Base-by-base conservation (phyloP, 1,284 basidiomycete species). In the Leccinum variabile region DNA sequence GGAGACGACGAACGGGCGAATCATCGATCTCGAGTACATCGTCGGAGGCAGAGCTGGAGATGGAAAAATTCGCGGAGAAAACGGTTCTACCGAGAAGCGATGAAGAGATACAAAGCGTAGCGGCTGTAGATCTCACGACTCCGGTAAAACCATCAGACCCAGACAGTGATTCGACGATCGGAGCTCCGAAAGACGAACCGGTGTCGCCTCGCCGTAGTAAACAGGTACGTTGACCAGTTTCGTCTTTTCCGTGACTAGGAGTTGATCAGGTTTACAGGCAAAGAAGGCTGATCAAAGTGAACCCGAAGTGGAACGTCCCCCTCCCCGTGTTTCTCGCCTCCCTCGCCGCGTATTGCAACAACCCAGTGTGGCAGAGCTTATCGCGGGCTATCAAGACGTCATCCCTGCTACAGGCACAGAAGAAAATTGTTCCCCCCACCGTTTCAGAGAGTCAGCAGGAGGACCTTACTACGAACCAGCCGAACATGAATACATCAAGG, bases 101-200 rank as follows among this genome's bases (percentile, higher is more conserved):
- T 39, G 63, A 62, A 13, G 69, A 72, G 39, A 54, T 44, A 52
- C 37, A 63, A n/a, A 53, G 55, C 41, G 39, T 50, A 16, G 63
- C 60, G 7, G 22, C 59, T 3, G 50, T 64, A n/a, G 49, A 62
- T 46, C 56, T 61, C 53, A 53, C 57, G 22, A 56, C 64, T 50
- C 50, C 59, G 37, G 56, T 59, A 60, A 72, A 70, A 9, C 78
- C 78, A 65, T 82, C 84, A 7, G 88, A 88, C 65, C 80, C 82
- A 3, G 94, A 94, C 53, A 95, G 91, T 71, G 94, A 97, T 71
- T 95, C 93, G 10, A 97, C 94, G 1, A 94, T 96, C 61, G 92
- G 89, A n/a, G 92, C 90, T 2, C 77, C 80, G 28, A 81, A 80
- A 63, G 80, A 80, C 28, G 80, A 80, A 32, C 69, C 69, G 13